phyloP scores from a whole-genome alignment of 2,329 filamentous ascomycete species.

The Xylariaceae sp. region DNA sequence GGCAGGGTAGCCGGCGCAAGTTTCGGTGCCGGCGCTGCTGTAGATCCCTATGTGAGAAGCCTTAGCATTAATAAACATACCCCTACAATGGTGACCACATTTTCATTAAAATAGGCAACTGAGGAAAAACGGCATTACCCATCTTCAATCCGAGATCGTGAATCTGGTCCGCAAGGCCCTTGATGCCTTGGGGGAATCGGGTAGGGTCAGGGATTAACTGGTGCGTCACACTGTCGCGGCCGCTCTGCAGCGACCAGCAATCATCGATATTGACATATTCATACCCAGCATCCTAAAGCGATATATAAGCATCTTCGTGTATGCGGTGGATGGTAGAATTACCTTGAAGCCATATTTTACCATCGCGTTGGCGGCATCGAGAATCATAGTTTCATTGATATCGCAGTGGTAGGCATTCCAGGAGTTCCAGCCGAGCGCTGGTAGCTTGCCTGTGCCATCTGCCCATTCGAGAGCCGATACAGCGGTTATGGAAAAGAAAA shows the following conservation, averaged over 20 bases:
- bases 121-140: slow-evolving; percentile 53
- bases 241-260: slow-evolving; percentile 50
- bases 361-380: slow-evolving; percentile 40
- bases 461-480: slow-evolving; percentile 17
- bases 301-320: slow-evolving; percentile 18
- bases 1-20: slow-evolving; percentile 55
- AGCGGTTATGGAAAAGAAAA: slow-evolving; percentile 8
- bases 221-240: slow-evolving; percentile 40
- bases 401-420: slow-evolving; percentile 52
- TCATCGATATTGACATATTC: slow-evolving; percentile 60
- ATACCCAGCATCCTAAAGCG: slow-evolving; percentile 50
- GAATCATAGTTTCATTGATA: slow-evolving; percentile 47
- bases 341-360: slow-evolving; percentile 43
- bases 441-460: slow-evolving; percentile 29
- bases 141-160: slow-evolving; percentile 57
- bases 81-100: too few species aligned
- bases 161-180: slow-evolving; percentile 48
- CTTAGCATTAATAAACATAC: too few species aligned
- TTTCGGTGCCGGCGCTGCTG: slow-evolving; percentile 48
- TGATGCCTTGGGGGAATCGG: slow-evolving; percentile 58
- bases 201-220: slow-evolving; percentile 44
- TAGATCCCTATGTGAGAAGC: too few species aligned
- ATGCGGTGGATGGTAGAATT: neutral
- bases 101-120: too few species aligned
- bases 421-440: slow-evolving; percentile 47